Percentiles rank a stretch among this genome's conserved stretches.
Evolutionary conservation across 2,329 filamentous ascomycete genomes (phyloP).

Genomic region (Lasiodiplodia citricola): DNA sequence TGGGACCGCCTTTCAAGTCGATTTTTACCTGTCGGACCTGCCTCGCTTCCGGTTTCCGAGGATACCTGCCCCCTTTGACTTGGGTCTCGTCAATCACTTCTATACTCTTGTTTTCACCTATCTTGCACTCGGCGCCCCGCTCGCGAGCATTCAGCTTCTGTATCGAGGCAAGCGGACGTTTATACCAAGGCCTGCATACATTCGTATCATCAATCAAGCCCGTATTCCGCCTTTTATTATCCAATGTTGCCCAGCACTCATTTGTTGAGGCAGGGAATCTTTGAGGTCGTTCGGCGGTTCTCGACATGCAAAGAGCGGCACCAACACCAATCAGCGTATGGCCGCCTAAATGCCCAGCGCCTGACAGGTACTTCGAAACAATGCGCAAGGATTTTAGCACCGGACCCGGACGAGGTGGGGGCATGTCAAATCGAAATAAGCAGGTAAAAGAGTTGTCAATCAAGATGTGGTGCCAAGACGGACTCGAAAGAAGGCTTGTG

Average conservation of each 20-base stretch:
- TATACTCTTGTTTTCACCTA: not conserved
- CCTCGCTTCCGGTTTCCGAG: not conserved
- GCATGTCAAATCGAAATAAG: constrained; percentile 4
- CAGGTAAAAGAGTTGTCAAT: constrained; percentile 9
- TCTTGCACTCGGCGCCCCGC: not conserved
- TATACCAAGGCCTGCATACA: not conserved
- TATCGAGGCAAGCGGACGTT: not conserved
- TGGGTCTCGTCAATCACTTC: not conserved
- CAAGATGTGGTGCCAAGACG: constrained; percentile 8
- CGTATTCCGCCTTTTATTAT: not conserved
- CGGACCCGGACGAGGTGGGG: not conserved
- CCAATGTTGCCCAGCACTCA: not conserved
- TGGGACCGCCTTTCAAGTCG: not conserved
- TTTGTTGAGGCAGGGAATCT: not conserved
- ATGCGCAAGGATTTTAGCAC: not conserved
- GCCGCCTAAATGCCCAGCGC: not conserved
- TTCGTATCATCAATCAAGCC: not conserved
- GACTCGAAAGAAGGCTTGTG: constrained; percentile 9
- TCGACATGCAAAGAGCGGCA: not conserved
- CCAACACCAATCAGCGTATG: not conserved
- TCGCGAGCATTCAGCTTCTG: not conserved
- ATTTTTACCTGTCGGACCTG: not conserved
- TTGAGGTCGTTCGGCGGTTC: not conserved
- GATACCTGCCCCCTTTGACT: not conserved
- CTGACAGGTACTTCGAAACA: not conserved